Conservation (phyloP, 345 rosid species). For the Orychophragmus violaceus region DNA sequence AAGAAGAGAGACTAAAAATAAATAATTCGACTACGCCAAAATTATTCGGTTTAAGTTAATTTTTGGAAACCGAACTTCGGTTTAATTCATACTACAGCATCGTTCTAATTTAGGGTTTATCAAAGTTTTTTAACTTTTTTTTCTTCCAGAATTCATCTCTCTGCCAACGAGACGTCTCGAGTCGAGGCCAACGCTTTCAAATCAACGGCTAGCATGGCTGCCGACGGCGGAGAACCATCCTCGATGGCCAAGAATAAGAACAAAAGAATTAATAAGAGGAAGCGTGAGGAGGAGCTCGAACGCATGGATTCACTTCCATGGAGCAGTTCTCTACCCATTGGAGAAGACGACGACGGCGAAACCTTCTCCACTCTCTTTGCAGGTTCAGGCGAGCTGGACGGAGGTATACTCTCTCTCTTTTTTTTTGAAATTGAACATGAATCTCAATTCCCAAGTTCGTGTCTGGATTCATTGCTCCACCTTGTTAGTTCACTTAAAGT, state of each 20-base stretch:
- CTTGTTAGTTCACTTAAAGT: neutral
- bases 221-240: conserved; percentile 10
- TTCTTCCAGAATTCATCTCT: neutral
- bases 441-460: too few species aligned
- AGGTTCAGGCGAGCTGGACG: conserved; percentile 67
- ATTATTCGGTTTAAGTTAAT: neutral
- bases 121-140: neutral
- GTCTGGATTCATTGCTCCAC: neutral
- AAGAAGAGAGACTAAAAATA: too few species aligned
- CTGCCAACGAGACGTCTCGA: conserved; percentile 4
- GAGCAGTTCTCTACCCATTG: conserved; percentile 43
- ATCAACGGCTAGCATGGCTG: neutral
- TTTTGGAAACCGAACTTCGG: neutral
- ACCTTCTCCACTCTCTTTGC: conserved; percentile 45
- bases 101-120: conserved; percentile 25
- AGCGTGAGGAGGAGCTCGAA: conserved; percentile 35
- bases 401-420: conserved; percentile 36
- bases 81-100: neutral
- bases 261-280: conserved; percentile 37
- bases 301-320: conserved; percentile 54
- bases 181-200: neutral
- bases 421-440: too few species aligned
- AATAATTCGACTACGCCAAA: neutral
- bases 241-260: conserved; percentile 21
- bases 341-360: conserved; percentile 38